phyloP scores from a whole-genome alignment of 192 early-diverging fungal species.

The Spizellomyces sp. region DNA sequence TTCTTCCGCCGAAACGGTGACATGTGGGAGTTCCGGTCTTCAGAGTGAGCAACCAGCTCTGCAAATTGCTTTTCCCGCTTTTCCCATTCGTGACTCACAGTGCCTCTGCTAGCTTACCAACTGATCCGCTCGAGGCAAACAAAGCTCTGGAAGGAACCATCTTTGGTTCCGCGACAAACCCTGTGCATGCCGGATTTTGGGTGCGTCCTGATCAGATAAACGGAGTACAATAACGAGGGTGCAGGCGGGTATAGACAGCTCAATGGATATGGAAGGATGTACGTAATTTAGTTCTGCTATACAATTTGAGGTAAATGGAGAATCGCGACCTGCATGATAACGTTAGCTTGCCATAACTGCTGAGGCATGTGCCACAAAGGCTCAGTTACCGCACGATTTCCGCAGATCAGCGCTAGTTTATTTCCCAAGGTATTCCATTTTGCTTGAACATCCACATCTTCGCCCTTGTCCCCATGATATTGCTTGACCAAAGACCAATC shows the following conservation, averaged over 20 bases:
- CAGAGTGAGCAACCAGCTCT: background rate
- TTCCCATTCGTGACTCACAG: background rate
- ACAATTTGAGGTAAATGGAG: too few relatives aligned
- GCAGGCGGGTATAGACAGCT: too few relatives aligned
- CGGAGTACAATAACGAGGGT: too few relatives aligned
- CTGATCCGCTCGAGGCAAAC: conserved; percentile 12
- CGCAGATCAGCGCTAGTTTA: conserved; percentile 11
- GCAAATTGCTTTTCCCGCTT: background rate
- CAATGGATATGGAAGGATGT: too few relatives aligned
- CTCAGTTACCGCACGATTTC: background rate
- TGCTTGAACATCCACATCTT: conserved; percentile 8
- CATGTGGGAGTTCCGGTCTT: conserved; percentile 24
- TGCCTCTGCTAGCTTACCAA: conserved; percentile 6
- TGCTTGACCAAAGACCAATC: background rate
- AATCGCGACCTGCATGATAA: too few relatives aligned
- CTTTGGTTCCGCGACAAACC: conserved; percentile 12
- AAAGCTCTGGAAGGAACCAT: conserved; percentile 11
- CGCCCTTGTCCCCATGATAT: conserved; percentile 2
- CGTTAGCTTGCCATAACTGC: too few relatives aligned
- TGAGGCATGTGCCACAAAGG: too few relatives aligned
- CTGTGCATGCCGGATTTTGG: conserved; percentile 25
- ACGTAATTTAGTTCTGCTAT: too few relatives aligned
- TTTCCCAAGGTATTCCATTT: conserved; percentile 8
- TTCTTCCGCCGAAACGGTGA: conserved; percentile 58
- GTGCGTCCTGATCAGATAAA: too few relatives aligned